A percentile compares a stretch with the other conserved stretches of the same genome.
phyloP scores from a whole-genome alignment of 2,329 filamentous ascomycete genomes.

The Diaporthe sp. region DNA sequence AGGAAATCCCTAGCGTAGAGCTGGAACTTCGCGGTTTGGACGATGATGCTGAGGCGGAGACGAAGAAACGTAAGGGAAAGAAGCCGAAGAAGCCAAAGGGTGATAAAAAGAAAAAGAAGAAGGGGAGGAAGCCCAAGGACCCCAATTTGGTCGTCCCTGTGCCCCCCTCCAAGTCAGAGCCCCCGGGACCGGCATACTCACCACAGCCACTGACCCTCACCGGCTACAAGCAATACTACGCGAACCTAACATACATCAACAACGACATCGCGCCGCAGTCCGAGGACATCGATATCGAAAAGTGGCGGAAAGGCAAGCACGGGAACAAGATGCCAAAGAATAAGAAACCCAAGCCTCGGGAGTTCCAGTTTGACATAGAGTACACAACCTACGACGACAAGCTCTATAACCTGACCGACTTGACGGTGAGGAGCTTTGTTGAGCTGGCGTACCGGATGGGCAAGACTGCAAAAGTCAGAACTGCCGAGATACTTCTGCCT shows the following conservation, averaged over 20 bases:
- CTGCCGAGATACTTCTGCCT: conserved; percentile 19
- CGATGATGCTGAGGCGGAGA: conserved; percentile 36
- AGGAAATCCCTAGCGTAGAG: neutral
- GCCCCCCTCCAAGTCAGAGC: conserved; percentile 76
- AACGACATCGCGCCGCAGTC: conserved; percentile 65
- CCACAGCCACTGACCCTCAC: conserved; percentile 83
- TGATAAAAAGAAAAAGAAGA: conserved; percentile 53
- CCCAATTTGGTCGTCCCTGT: conserved; percentile 74
- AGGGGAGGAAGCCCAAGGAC: conserved; percentile 58
- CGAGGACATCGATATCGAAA: conserved; percentile 42
- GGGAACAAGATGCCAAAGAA: conserved; percentile 65
- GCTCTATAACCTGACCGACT: conserved; percentile 79
- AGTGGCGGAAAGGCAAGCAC: conserved; percentile 74
- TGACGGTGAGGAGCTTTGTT: conserved; percentile 86
- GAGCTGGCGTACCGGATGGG: conserved; percentile 85
- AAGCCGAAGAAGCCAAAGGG: conserved; percentile 45
- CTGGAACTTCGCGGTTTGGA: conserved; percentile 41
- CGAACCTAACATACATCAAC: conserved; percentile 92
- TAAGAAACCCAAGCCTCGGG: conserved; percentile 65
- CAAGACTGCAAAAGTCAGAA: conserved; percentile 47
- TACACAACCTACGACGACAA: conserved; percentile 86
- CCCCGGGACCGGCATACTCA: conserved; percentile 90
- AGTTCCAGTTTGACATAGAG: conserved; percentile 82
- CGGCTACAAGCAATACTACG: conserved; percentile 90
- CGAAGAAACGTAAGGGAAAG: conserved; percentile 44